Evolutionary conservation across 176 grass and related monocot species (phyloP), one percentile per base, ranked within the genome.

Genomic region (Oryza meyeriana): DNA sequence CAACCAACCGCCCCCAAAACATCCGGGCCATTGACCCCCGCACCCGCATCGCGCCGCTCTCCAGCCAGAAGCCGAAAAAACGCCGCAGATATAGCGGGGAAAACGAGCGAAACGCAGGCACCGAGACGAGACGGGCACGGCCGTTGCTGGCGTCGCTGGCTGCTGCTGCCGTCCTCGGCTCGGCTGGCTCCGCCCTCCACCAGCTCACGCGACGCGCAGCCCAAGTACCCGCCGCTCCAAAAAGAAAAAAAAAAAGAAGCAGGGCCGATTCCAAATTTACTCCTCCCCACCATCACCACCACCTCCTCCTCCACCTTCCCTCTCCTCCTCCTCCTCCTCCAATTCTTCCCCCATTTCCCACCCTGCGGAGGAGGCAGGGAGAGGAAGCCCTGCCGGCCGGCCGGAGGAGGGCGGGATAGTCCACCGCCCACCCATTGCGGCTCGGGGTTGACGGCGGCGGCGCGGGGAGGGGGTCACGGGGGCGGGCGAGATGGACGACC

Each of bases 401-500:
- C 2, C 40, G 11, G 4, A 12, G 42, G 42, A 71, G 79, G 66
- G 48, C 80, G 20, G 64, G 29, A 66, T 2, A 65, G 13, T 34
- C 74, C 64, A 8, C 45, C 16, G 14, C 20, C 24, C 74, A 44
- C 85, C 78, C 58, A 39, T 38, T 71, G 41, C 79, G 30, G 67
- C 29, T 10, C 57, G 66, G 33, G 39, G 39, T 63, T 69, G 8
- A 48, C 66, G 38, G 34, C 66, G 83, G 26, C 47, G 72, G 25
- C 63, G 63, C 9, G 12, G 80, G 17, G 36, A 41, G 18, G 17
- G 50, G 7, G 39, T 2, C 0, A 38, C 4, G 22, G 3, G 12
- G 74, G 6, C 24, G 2, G 40, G 39, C 42, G 85, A 58, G 81
- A 94, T 94, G 93, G 87, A 89, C 72, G 87, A 94, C 80, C 86